A percentile compares a stretch with the other conserved stretches of the same genome.
These are phyloP conservation scores for Apophysomyces elegans DNA, from an alignment of 371 early-diverging fungal species.

Conservation along the genomic window DNA sequence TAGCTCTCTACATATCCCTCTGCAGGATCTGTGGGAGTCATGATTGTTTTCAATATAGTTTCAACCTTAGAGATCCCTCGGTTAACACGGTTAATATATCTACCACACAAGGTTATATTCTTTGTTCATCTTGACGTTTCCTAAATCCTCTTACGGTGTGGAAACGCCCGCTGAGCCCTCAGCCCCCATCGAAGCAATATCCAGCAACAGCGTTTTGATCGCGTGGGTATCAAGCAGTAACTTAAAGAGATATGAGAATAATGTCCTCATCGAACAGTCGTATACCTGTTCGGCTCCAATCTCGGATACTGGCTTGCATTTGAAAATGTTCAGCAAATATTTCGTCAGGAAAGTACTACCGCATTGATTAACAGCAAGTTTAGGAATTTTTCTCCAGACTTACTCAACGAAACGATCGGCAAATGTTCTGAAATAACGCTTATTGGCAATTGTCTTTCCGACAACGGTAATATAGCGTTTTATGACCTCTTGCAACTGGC, in stretches of 20 bases:
- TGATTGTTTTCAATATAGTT: slow-evolving; percentile 85
- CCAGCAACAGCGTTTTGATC: slow-evolving; percentile 76
- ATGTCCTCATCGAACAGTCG: not conserved
- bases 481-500: slow-evolving; percentile 61
- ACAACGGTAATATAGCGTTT: slow-evolving; percentile 54
- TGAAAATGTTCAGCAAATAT: slow-evolving; percentile 65
- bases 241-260: slow-evolving; percentile 23
- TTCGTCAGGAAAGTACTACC: slow-evolving; percentile 65
- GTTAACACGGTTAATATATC: slow-evolving; percentile 81
- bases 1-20: slow-evolving; percentile 88
- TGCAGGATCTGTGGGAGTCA: slow-evolving; percentile 84
- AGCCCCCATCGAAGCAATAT: slow-evolving; percentile 68
- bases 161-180: slow-evolving; percentile 57
- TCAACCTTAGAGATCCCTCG: slow-evolving; percentile 82
- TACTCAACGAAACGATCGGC: slow-evolving; percentile 92
- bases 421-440: slow-evolving; percentile 82
- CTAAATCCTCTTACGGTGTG: slow-evolving; percentile 52
- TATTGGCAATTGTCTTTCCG: slow-evolving; percentile 65
- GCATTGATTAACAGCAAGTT: not conserved
- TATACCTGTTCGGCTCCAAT: slow-evolving; percentile 84
- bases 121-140: not conserved
- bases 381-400: slow-evolving; percentile 16
- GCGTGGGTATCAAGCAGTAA: slow-evolving; percentile 93
- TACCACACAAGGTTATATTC: slow-evolving; percentile 17
- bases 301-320: slow-evolving; percentile 82